Evolutionary conservation across 129 eudicot genomes (phyloP).

Genomic region (Heracleum sosnowskyi): DNA sequence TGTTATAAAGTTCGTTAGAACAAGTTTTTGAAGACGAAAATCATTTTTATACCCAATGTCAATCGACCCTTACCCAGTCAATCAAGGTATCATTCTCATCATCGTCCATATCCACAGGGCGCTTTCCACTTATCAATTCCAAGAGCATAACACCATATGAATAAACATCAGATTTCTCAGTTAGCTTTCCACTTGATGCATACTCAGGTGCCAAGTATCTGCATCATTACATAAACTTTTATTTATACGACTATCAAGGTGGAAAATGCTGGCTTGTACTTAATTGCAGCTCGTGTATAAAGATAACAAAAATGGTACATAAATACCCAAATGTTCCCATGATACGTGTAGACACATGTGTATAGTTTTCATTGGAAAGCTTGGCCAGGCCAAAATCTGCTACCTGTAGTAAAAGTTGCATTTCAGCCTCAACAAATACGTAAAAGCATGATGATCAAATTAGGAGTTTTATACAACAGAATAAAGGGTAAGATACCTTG

Average conservation of each 20-base stretch:
- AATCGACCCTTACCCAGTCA: constrained; percentile 51
- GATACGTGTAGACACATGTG: constrained; percentile 77
- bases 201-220: constrained; percentile 82
- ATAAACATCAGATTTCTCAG: constrained; percentile 67
- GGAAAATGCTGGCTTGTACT: neutral
- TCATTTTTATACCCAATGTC: too few relatives aligned
- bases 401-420: constrained; percentile 33
- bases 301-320: neutral
- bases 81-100: constrained; percentile 61
- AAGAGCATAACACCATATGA: constrained; percentile 69
- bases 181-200: constrained; percentile 63
- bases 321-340: constrained; percentile 86
- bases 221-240: neutral
- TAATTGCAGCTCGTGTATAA: neutral
- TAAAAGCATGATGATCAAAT: neutral
- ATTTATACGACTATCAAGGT: neutral
- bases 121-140: constrained; percentile 60
- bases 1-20: neutral
- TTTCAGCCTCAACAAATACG: neutral
- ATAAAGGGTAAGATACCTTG: constrained; percentile 28
- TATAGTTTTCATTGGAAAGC: constrained; percentile 53
- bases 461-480: neutral
- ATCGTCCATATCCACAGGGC: constrained; percentile 33
- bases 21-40: neutral
- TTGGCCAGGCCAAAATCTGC: constrained; percentile 86